Evolutionary conservation across 2,329 filamentous ascomycete genomes (phyloP), one percentile per base, ranked within the genome.

Genomic region (Didymella keratinophila): DNA sequence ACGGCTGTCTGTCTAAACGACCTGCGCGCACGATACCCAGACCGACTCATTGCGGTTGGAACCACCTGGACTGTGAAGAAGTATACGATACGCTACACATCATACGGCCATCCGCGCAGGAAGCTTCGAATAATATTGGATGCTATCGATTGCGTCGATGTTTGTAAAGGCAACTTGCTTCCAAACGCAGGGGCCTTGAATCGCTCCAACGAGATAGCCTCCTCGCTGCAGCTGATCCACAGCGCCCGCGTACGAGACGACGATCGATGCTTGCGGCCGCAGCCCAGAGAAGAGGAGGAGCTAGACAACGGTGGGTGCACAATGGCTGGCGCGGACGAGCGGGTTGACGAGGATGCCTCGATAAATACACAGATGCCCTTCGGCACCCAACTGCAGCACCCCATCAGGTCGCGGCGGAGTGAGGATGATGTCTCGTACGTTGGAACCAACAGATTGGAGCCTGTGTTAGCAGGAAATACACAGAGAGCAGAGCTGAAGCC

Each of bases 11-110:
- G 65, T 48, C 36, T 50, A 10, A 20, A 37, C 23, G 23, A 58
- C 46, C 61, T 73, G 20, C 25, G 36, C 11, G 36, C 43, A 14
- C 58, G 25, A 16, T 50, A 51, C 58, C 54, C 52, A 43, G 23
- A 16, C 32, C 10, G 25, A 34, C 2, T 21, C 18, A 25, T 27
- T 3, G 36, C 45, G 16, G 42, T 42, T 2, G 28, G 53, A 8
- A 30, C 48, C 16, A 23, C 9, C 16, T 36, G 54, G 16, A 47
- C 61, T 34, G 56, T 73, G 9, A 66, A 61, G 14, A 62, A 54
- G 20, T 74, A 70, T 57, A 68, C 66, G 0, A 55, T 76, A 25
- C 64, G 61, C 20, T 65, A 64, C 46, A 72, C 71, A 3, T 56
- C 68, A 0, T 73, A 72, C 63, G 73, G 72, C 2, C 71, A 69